Base-by-base conservation (phyloP, 805 yeast species). In the Candida cerambycidarum region DNA sequence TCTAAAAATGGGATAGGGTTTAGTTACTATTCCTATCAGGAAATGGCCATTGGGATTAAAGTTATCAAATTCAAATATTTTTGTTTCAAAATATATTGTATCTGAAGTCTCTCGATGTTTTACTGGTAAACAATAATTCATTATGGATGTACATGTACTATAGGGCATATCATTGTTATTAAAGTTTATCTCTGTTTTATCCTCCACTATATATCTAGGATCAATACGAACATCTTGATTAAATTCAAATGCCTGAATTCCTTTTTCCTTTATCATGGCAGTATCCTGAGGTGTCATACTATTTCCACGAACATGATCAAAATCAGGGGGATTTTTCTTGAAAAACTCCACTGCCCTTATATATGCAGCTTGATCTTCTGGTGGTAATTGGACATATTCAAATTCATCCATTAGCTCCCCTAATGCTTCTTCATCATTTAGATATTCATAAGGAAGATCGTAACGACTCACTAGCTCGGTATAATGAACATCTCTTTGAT, bases 1-100 rank as follows among this genome's bases (percentile, higher is more conserved):
- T 50, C 87, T 70, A 59, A 84, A 86, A 45, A 76, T 71, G 2
- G 95, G 93, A 53, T 83, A 83, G 2, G 93, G 92, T 49, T 75
- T 78, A 0, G 92, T 80, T 8, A 79, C 76, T 19, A 85, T 65
- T 0, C 95, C 93, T 36, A 85, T 70, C 23, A 83, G 73, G 43
- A 85, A 72, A 27, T 75, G 75, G 1, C 82, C 73, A 42, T 75
- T 76, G 2, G 69, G 56, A 19, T 53, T 53, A 17, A 46, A 47
- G 15, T 44, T 48, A 9, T 31, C 12, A 40, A 44, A 66, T 46
- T 69, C 75, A 49, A 57, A 70, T 7, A 70, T 58, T 45, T 70
- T 70, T 6, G 63, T 51, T 59, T 85, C 95, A 56, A 83, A 85
- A 56, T 85, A 85, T 7, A 83, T 78, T 14, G 67, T 63, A 46